phyloP scores from a whole-genome alignment of 768 basidiomycete genomes.

The Ramaria sp. region DNA sequence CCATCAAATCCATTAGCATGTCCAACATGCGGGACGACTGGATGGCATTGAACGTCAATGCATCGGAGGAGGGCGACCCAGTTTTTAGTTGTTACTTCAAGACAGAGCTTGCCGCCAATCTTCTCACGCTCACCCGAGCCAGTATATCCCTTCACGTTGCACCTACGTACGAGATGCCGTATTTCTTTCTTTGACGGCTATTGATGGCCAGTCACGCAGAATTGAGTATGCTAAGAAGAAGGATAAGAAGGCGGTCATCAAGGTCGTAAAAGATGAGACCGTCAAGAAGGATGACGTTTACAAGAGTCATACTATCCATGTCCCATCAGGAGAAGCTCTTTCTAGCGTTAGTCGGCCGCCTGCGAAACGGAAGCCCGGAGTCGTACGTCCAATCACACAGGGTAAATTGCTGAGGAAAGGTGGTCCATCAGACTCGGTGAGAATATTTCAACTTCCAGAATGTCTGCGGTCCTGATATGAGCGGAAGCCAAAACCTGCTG shows the following conservation, averaged over 20 bases:
- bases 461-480: neutral
- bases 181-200: conserved; percentile 2
- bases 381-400: conserved; percentile 73
- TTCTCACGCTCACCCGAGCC: conserved; percentile 72
- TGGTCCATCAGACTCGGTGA: conserved; percentile 44
- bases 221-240: conserved; percentile 94
- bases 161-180: conserved; percentile 50
- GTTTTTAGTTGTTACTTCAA: conserved; percentile 89
- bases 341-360: conserved; percentile 73
- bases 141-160: conserved; percentile 63
- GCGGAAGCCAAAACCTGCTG: conserved; percentile 28
- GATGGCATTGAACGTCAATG: conserved; percentile 71
- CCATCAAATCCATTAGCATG: conserved; percentile 78
- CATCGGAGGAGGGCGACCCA: conserved; percentile 90
- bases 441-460: conserved; percentile 9
- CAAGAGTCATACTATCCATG: conserved; percentile 87
- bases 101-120: conserved; percentile 80
- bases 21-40: conserved; percentile 92
- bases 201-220: conserved; percentile 28
- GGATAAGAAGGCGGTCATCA: conserved; percentile 83
- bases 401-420: conserved; percentile 73
- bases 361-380: conserved; percentile 80
- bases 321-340: conserved; percentile 80
- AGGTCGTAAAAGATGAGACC: conserved; percentile 83
- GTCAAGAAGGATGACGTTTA: conserved; percentile 71